These are phyloP conservation scores for Arxiozyma slooffiae DNA, from an alignment of 1,139 yeast species.

Conservation along the genomic window DNA sequence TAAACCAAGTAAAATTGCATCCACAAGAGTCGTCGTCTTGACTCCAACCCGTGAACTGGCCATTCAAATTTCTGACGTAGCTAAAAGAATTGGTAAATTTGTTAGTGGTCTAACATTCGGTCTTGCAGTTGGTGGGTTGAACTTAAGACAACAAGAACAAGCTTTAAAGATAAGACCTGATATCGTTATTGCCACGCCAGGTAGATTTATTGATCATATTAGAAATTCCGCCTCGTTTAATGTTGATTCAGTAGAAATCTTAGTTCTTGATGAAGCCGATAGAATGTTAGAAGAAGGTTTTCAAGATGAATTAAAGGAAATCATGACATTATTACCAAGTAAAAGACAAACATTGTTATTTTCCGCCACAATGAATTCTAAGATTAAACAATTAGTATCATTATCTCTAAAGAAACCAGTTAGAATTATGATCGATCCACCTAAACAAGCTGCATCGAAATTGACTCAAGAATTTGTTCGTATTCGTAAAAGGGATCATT, in stretches of 20 bases:
- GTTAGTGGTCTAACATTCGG: slow-evolving; percentile 74
- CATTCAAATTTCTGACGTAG: slow-evolving; percentile 90
- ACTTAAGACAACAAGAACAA: slow-evolving; percentile 88
- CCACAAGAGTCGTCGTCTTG: slow-evolving; percentile 81
- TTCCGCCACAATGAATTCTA: slow-evolving; percentile 96
- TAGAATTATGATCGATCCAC: slow-evolving; percentile 91
- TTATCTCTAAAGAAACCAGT: slow-evolving; percentile 84
- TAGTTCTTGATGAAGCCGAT: slow-evolving; percentile 89
- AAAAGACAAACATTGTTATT: slow-evolving; percentile 89
- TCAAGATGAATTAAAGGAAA: slow-evolving; percentile 88
- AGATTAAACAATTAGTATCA: slow-evolving; percentile 77
- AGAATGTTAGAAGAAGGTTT: slow-evolving; percentile 98
- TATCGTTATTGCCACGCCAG: slow-evolving; percentile 92
- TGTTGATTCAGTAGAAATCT: slow-evolving; percentile 81
- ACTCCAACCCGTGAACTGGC: slow-evolving; percentile 98
- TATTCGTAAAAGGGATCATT: slow-evolving; percentile 76
- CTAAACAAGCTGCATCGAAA: slow-evolving; percentile 82
- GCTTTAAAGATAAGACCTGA: slow-evolving; percentile 88
- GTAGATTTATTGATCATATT: slow-evolving; percentile 92
- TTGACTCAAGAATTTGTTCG: slow-evolving; percentile 89
- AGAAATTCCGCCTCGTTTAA: slow-evolving; percentile 89
- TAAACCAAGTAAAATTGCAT: slow-evolving; percentile 74
- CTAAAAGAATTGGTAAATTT: slow-evolving; percentile 69
- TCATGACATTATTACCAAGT: slow-evolving; percentile 72
- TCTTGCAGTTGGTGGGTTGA: slow-evolving; percentile 95